These are phyloP conservation scores for Senecio squalidus DNA, from an alignment of 140 eudicot species.

Conservation along the genomic window DNA sequence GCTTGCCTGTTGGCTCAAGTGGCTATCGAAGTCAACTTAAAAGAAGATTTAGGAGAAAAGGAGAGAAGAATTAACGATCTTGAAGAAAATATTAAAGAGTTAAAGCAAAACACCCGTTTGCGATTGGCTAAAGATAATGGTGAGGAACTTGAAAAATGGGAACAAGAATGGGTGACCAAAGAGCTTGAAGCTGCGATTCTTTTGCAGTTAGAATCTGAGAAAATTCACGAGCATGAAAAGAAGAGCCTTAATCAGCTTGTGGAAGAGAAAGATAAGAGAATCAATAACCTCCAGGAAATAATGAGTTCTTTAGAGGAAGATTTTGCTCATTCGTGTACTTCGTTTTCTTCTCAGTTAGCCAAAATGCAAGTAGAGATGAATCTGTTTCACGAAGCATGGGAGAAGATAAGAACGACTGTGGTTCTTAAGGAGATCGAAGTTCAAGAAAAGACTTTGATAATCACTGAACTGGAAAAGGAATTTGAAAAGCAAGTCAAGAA, in stretches of 20 bases:
- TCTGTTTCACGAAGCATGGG: slow-evolving; percentile 51
- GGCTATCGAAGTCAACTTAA: slow-evolving; percentile 55
- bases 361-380: slow-evolving; percentile 46
- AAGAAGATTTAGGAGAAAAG: slow-evolving; percentile 60
- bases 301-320: slow-evolving; percentile 51
- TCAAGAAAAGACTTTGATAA: slow-evolving; percentile 37
- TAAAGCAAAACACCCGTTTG: slow-evolving; percentile 9
- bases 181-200: slow-evolving; percentile 63
- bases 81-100: slow-evolving; percentile 37
- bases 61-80: slow-evolving; percentile 49
- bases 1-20: slow-evolving; percentile 72
- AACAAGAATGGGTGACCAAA: slow-evolving; percentile 46
- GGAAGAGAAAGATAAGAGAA: slow-evolving; percentile 52
- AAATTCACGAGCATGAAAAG: slow-evolving; percentile 34
- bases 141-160: slow-evolving; percentile 32
- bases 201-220: slow-evolving; percentile 38
- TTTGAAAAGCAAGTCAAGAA: slow-evolving; percentile 28
- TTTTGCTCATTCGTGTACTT: slow-evolving; percentile 44
- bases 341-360: slow-evolving; percentile 40
- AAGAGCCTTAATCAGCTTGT: slow-evolving; percentile 41
- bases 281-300: slow-evolving; percentile 46
- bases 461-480: slow-evolving; percentile 52
- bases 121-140: slow-evolving; percentile 8
- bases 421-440: slow-evolving; percentile 56
- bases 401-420: slow-evolving; percentile 37